Base-by-base conservation (phyloP, 768 basidiomycete genomes). In the Gloeopeniophorella convolvens region DNA sequence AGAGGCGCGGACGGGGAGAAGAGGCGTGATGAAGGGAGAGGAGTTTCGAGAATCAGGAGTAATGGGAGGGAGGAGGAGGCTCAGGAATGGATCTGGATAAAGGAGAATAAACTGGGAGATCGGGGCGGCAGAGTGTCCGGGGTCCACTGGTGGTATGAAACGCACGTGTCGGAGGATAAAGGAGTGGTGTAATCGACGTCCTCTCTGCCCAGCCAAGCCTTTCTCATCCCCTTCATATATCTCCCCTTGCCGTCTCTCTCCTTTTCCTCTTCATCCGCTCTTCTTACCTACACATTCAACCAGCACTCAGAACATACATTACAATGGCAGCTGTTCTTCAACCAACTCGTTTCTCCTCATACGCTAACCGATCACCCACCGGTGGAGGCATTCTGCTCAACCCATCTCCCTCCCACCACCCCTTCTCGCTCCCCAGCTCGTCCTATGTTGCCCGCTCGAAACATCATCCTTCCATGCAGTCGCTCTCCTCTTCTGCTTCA, bases 401-500 rank as follows among this genome's bases (percentile, higher is more conserved):
- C 30, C 42, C 51, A 21, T 42, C 30, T 43, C 46, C 41, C 3
- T 31, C 11, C 2, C 26, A 5, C 18, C 36, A 34, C 10, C 35
- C 42, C 5, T 21, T 11, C n/a, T 15, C 30, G 16, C 42, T 43
- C 50, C 48, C 39, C 11, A 26, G 21, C 39, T 35, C 37, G 24
- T 51, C 46, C 36, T 42, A 45, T 37, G 45, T 44, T 11, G 20
- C 49, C 31, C 46, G 35, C 42, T 48, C 46, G 41, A 42, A 40
- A 37, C 32, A 37, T 0, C 53, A 27, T 31, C 26, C 45, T 21
- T 42, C 41, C 26, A 43, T 46, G 11, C 42, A 10, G 13, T 52
- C 35, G 20, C 42, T 52, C 16, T 44, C 33, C 42, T 53, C 48
- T 30, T 54, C 61, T 12, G 27, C 41, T n/a, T 48, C 54, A 13